Conservation (phyloP, 2,329 filamentous ascomycete species). For the Triangularia setosa region DNA sequence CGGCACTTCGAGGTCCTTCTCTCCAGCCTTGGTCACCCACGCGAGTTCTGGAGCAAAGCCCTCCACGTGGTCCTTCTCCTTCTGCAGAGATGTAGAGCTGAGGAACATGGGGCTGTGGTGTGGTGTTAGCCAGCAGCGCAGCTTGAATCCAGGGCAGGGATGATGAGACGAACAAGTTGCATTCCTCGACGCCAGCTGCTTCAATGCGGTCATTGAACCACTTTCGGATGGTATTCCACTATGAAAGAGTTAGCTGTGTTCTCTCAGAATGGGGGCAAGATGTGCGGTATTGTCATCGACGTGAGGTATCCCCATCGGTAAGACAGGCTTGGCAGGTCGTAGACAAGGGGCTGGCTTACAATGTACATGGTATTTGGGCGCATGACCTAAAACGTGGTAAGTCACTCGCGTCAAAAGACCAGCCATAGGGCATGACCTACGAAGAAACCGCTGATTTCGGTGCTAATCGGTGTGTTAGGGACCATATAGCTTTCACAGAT, state of each 20-base stretch:
- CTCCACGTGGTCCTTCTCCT: conserved; percentile 94
- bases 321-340: background rate
- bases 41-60: conserved; percentile 94
- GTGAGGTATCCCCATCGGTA: background rate
- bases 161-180: conserved; percentile 59
- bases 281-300: background rate
- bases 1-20: conserved; percentile 82
- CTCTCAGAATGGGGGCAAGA: background rate
- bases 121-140: background rate
- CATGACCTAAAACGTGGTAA: conserved; percentile 38
- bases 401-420: background rate
- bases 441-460: background rate
- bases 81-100: conserved; percentile 79
- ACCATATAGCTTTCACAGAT: background rate
- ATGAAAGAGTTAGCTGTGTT: conserved; percentile 36
- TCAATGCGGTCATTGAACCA: conserved; percentile 76
- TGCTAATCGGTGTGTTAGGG: background rate
- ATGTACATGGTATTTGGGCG: conserved; percentile 67
- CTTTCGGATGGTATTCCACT: conserved; percentile 63
- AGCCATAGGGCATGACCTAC: background rate
- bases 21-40: conserved; percentile 87
- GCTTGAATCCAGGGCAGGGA: background rate
- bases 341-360: conserved; percentile 28
- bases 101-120: conserved; percentile 73
- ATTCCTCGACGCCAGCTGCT: conserved; percentile 87